Evolutionary conservation across 192 early-diverging fungal species (phyloP).

Genomic region (Coemansia sp.): DNA sequence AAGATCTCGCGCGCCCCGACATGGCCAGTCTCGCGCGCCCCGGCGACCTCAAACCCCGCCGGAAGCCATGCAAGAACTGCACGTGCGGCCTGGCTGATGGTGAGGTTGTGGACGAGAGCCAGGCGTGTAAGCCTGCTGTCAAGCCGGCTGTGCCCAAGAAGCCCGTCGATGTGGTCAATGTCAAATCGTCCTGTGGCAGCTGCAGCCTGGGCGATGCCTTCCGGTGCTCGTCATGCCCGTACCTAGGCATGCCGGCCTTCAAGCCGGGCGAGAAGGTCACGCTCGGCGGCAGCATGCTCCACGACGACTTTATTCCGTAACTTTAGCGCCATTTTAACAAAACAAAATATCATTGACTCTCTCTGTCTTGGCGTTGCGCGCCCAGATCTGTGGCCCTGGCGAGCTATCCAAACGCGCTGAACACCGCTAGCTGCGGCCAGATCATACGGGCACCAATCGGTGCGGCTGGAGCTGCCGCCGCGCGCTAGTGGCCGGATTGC

Average conservation of each 20-base stretch:
- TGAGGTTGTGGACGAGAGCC: conserved; percentile 56
- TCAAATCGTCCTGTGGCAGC: conserved; percentile 66
- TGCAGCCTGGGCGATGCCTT: conserved; percentile 97
- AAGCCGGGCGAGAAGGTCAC: conserved; percentile 90
- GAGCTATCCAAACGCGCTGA: too few relatives aligned
- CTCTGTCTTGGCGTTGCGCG: too few relatives aligned
- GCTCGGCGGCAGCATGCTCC: conserved; percentile 65
- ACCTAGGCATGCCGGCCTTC: conserved; percentile 96
- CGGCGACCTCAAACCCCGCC: conserved; percentile 70
- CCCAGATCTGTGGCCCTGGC: too few relatives aligned
- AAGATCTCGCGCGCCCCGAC: conserved; percentile 69
- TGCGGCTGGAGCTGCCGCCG: too few relatives aligned
- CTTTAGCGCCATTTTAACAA: background rate
- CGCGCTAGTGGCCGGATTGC: too few relatives aligned
- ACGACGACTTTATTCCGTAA: conserved; percentile 49
- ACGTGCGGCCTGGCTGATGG: conserved; percentile 86
- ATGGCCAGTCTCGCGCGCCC: conserved; percentile 60
- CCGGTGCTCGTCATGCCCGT: conserved; percentile 93
- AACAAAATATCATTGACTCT: too few relatives aligned
- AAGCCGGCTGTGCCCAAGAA: conserved; percentile 55
- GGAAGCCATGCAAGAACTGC: conserved; percentile 98
- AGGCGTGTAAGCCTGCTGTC: conserved; percentile 34
- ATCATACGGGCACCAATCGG: too few relatives aligned
- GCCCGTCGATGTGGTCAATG: conserved; percentile 52
- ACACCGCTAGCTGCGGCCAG: too few relatives aligned